Evolutionary conservation across 768 basidiomycete genomes (phyloP).

Genomic region (Collybia sordida): DNA sequence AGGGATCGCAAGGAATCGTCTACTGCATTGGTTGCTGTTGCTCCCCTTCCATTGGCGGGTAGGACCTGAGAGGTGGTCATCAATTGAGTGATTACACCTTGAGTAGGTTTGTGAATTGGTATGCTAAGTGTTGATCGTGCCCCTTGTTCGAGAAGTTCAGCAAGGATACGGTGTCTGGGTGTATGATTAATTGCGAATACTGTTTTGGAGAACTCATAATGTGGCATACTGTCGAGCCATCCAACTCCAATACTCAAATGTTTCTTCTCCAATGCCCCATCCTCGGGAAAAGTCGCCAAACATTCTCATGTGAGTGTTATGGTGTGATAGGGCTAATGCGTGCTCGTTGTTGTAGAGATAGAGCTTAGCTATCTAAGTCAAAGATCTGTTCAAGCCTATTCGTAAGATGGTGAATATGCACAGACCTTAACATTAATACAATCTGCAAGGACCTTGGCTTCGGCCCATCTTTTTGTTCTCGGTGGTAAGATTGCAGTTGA

Average conservation of each 20-base stretch:
- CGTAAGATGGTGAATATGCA: neutral
- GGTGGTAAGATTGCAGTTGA: conserved; percentile 85
- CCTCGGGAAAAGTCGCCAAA: conserved; percentile 86
- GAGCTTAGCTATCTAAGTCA: conserved; percentile 75
- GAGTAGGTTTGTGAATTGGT: conserved; percentile 53
- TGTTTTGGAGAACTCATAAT: neutral
- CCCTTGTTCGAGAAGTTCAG: conserved; percentile 88
- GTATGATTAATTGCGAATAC: neutral
- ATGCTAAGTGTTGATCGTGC: conserved; percentile 60
- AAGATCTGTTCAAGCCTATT: neutral
- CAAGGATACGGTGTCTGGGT: conserved; percentile 80
- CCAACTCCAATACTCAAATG: conserved; percentile 98
- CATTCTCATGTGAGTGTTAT: conserved; percentile 80
- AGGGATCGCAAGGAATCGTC: conserved; percentile 65
- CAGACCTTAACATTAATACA: conserved; percentile 86
- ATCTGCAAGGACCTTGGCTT: conserved; percentile 95
- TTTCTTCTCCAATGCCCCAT: conserved; percentile 97
- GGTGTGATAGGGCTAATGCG: conserved; percentile 74
- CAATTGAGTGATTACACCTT: conserved; percentile 23
- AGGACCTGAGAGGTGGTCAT: conserved; percentile 10
- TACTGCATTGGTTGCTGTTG: conserved; percentile 17
- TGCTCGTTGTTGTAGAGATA: conserved; percentile 92
- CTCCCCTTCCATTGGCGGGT: conserved; percentile 9
- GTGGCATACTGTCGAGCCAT: conserved; percentile 79
- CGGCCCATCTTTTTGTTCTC: conserved; percentile 96